Evolutionary conservation across 2,329 filamentous ascomycete genomes (phyloP).

Genomic region (Coniochaeta pulveracea): DNA sequence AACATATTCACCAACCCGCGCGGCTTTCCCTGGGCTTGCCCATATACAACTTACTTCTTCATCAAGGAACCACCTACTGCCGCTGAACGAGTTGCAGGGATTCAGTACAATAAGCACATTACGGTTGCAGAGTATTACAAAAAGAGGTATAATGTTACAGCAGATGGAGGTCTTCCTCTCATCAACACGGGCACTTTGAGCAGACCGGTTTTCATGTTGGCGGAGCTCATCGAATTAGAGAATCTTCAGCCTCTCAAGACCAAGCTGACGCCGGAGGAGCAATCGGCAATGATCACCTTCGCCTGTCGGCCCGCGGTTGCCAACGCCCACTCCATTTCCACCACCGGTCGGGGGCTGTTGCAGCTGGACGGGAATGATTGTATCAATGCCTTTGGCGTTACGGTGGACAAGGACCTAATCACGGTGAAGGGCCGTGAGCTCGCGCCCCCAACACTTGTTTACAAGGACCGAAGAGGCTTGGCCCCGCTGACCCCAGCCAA

Average conservation of each 20-base stretch:
- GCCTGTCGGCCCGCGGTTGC: conserved; percentile 54
- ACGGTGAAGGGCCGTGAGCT: conserved; percentile 65
- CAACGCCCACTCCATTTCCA: conserved; percentile 57
- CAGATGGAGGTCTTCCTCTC: conserved; percentile 37
- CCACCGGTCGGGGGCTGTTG: conserved; percentile 43
- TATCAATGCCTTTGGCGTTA: conserved; percentile 49
- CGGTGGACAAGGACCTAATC: conserved; percentile 49
- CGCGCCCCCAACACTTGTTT: conserved; percentile 45
- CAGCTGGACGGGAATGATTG: conserved; percentile 39
- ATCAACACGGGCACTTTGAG: conserved; percentile 52
- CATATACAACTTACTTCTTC: conserved; percentile 20
- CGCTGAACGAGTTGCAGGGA: conserved; percentile 9
- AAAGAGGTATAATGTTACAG: conserved; percentile 23
- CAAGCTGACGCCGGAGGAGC: conserved; percentile 50
- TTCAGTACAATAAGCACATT: conserved; percentile 14
- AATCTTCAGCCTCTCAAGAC: conserved; percentile 52
- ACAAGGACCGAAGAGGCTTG: conserved; percentile 26
- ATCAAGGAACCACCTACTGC: conserved; percentile 11
- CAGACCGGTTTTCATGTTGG: conserved; percentile 53
- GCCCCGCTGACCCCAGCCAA: conserved; percentile 20
- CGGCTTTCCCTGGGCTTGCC: conserved; percentile 5
- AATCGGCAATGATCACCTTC: conserved; percentile 58
- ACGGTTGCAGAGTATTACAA: conserved; percentile 32
- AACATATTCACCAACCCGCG: background rate
- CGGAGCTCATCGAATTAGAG: conserved; percentile 52